A percentile compares a stretch with the other conserved stretches of the same genome.
Conservation (phyloP, 2,329 filamentous ascomycete genomes). For the Tolypocladium capitatum region DNA sequence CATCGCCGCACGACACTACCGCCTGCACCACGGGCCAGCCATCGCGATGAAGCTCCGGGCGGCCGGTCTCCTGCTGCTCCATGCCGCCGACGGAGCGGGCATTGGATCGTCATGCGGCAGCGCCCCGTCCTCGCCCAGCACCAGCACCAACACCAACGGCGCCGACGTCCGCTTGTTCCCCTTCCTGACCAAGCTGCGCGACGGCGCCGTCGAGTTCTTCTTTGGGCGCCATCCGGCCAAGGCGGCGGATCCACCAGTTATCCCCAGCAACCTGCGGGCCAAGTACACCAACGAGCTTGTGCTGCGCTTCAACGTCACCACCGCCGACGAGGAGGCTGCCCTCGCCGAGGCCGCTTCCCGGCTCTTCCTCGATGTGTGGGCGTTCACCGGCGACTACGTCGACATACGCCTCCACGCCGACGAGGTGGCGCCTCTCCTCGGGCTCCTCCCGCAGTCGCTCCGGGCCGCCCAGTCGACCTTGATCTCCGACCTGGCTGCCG, state of each 20-base stretch:
- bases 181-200: constrained; percentile 35
- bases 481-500: constrained; percentile 66
- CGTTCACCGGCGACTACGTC: constrained; percentile 66
- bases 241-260: constrained; percentile 9
- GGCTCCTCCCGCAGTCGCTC: constrained; percentile 62
- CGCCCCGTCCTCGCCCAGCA: neutral
- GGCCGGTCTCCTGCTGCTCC: neutral
- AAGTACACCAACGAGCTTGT: constrained; percentile 74
- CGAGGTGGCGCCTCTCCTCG: constrained; percentile 64
- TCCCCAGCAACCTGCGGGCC: constrained; percentile 20
- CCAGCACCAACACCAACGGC: neutral
- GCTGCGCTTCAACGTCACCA: constrained; percentile 70
- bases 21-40: neutral
- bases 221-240: constrained; percentile 31
- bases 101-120: neutral
- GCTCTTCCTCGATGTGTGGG: constrained; percentile 84
- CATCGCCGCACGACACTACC: neutral
- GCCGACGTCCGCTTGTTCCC: constrained; percentile 25
- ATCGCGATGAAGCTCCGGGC: neutral
- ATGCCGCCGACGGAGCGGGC: neutral
- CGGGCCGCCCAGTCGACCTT: constrained; percentile 59
- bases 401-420: constrained; percentile 71
- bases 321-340: constrained; percentile 52
- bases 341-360: constrained; percentile 60
- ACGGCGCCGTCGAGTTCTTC: constrained; percentile 34